Percentiles rank a stretch among this genome's conserved stretches.
Conservation (phyloP, 2,329 filamentous ascomycete genomes). For the Paracamarosporium sp. region DNA sequence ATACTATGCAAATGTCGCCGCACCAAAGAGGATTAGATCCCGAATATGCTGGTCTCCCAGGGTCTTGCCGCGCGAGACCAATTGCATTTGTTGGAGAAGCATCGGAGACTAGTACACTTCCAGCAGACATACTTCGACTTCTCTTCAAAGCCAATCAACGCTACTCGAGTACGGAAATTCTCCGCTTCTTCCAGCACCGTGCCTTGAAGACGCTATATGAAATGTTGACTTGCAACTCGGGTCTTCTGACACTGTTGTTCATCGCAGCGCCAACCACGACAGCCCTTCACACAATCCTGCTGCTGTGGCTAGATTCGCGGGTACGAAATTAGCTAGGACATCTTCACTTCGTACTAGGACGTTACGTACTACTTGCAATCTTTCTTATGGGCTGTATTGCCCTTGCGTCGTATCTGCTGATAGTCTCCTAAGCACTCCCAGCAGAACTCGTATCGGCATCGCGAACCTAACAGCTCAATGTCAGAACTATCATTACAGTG, state of each 20-base stretch:
- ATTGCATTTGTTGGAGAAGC: neutral
- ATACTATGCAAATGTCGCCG: neutral
- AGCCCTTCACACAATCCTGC: neutral
- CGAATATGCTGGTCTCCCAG: neutral
- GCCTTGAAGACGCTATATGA: neutral
- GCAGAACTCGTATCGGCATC: conserved; percentile 51
- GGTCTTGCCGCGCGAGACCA: neutral
- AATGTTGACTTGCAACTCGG: neutral
- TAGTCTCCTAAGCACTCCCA: conserved; percentile 46
- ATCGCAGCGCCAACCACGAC: neutral
- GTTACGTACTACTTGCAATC: conserved; percentile 31
- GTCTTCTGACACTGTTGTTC: neutral
- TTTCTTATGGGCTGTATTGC: conserved; percentile 28
- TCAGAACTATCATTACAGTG: conserved; percentile 7
- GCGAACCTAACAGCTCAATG: conserved; percentile 22
- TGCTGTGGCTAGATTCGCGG: too few species aligned
- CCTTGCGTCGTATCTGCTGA: conserved; percentile 21
- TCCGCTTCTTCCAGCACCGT: neutral
- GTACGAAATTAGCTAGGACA: too few species aligned
- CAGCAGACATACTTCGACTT: neutral
- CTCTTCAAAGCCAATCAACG: neutral
- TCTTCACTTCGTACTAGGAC: conserved; percentile 10
- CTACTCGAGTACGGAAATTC: neutral
- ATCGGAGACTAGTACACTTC: conserved; percentile 7
- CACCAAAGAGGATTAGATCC: conserved; percentile 1